Base-by-base conservation (phyloP, 1,284 basidiomycete genomes). In the Pyrrhoderma lamaoense region DNA sequence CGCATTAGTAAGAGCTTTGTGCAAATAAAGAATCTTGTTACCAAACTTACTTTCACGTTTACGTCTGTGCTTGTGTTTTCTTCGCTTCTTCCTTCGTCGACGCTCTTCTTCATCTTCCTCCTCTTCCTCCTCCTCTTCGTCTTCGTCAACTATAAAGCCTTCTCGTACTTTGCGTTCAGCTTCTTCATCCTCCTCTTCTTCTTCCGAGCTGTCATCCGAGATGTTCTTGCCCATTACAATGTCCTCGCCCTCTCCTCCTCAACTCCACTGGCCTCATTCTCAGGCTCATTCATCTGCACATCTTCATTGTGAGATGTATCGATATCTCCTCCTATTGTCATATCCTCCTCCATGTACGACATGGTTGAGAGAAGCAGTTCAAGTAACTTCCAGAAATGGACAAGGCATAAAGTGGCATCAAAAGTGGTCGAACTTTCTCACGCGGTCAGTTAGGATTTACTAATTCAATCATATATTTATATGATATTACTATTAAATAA, bases 141-240 rank as follows among this genome's bases (percentile, higher is more conserved):
- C 87, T 59, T 92, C 89, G 57, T 90, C 87, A 4, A 89, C 89
- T 61, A 93, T 93, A 60, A 93, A 93, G 0, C 85, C 89, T 51
- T 90, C 85, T 50, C 82, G 69, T 47, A 93, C 77, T 55, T 76
- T 71, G 55, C 76, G 73, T 61, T 73, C 86, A 65, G 90, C 89
- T 54, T 90, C 89, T 60, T 82, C 85, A 61, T 91, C 82, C 42
- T 91, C 89, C 27, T 89, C 87, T 35, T 76, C 82, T 64, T 92
- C 89, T 62, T 92, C 89, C 23, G 85, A 89, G 63, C 85, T 89
- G 67, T 91, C 89, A 61, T 88, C 85, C n/a, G 79, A 77, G 54
- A 69, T 68, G 47, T 68, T 63, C 27, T 64, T 54, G 49, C 72
- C 53, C 69, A 71, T 72, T 75, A 75, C 56, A 46, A 70, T 65